These are phyloP conservation scores for Floccularia luteovirens DNA, from an alignment of 768 basidiomycete genomes.

Conservation along the genomic window DNA sequence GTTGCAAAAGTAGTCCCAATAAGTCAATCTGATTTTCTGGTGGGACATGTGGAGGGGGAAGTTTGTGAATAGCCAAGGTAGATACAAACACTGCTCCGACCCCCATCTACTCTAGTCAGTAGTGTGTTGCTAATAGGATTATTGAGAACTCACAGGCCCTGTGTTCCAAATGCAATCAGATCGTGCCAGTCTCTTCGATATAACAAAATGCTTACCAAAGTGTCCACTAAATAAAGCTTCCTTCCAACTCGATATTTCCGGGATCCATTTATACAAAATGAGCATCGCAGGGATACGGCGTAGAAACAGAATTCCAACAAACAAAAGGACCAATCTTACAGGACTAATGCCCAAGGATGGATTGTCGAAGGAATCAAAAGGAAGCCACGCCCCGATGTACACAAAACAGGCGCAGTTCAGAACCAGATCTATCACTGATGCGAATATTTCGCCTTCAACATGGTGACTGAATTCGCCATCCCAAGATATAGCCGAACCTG, in stretches of 20 bases:
- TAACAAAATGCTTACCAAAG: slow-evolving; percentile 50
- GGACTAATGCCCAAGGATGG: slow-evolving; percentile 55
- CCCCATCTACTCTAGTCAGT: slow-evolving; percentile 58
- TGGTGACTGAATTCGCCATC: slow-evolving; percentile 78
- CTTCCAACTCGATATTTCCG: slow-evolving; percentile 77
- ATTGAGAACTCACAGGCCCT: slow-evolving; percentile 47
- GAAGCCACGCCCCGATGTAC: slow-evolving; percentile 85
- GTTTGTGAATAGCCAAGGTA: slow-evolving; percentile 55
- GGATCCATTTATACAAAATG: slow-evolving; percentile 74
- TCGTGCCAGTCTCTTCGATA: slow-evolving; percentile 1
- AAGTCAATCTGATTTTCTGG: slow-evolving; percentile 64
- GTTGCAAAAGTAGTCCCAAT: slow-evolving; percentile 66
- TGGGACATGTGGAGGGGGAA: slow-evolving; percentile 51
- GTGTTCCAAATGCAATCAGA: slow-evolving; percentile 3
- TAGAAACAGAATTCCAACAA: slow-evolving; percentile 60
- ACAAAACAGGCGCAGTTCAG: slow-evolving; percentile 77
- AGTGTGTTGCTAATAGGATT: too few relatives aligned
- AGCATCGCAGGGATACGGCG: slow-evolving; percentile 80
- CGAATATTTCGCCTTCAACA: slow-evolving; percentile 81
- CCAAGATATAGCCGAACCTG: slow-evolving; percentile 88
- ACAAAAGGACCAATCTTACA: slow-evolving; percentile 65
- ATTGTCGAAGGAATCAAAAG: slow-evolving; percentile 50
- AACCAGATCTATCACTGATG: slow-evolving; percentile 85
- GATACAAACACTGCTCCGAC: slow-evolving; percentile 89
- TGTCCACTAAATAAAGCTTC: slow-evolving; percentile 91